Evolutionary conservation across 169 alveolate genomes (phyloP).

Genomic region (Babesia bovis): DNA sequence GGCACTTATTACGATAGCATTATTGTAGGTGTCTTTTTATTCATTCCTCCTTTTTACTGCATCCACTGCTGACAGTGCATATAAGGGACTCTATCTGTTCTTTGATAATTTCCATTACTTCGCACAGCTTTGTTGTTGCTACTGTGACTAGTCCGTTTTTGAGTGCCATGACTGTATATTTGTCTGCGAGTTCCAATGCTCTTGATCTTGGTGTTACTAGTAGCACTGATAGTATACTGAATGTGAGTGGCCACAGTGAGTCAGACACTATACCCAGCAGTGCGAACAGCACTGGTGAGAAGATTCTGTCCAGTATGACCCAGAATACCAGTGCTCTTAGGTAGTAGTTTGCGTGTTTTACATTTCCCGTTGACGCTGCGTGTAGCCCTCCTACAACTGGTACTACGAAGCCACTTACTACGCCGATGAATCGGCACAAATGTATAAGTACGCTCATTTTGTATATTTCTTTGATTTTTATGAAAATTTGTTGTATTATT

Average conservation of each 20-base stretch:
- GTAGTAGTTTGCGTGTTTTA: conserved; percentile 48
- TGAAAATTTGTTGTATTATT: not conserved
- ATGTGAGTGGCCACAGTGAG: conserved; percentile 52
- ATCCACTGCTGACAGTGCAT: not conserved
- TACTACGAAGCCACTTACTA: conserved; percentile 51
- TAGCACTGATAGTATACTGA: conserved; percentile 36
- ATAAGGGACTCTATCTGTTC: not conserved
- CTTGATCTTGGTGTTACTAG: conserved; percentile 41
- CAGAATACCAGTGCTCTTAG: conserved; percentile 52
- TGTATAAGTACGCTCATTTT: conserved; percentile 13
- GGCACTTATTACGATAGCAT: not conserved
- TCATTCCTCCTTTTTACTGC: not conserved
- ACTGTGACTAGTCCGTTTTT: conserved; percentile 2
- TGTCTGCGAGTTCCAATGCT: conserved; percentile 30
- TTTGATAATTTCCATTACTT: not conserved
- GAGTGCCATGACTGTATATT: conserved; percentile 15
- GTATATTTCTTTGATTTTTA: not conserved
- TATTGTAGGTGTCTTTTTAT: not conserved
- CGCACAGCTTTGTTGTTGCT: conserved; percentile 45
- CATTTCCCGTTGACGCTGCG: conserved; percentile 38
- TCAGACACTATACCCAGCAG: conserved; percentile 22
- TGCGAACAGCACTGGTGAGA: conserved; percentile 41
- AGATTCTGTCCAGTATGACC: conserved; percentile 27
- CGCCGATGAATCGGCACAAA: conserved; percentile 53
- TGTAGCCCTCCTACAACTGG: conserved; percentile 56